Evolutionary conservation across 768 basidiomycete genomes (phyloP), one percentile per base, ranked within the genome.

Genomic region (Lactarius hengduanensis): DNA sequence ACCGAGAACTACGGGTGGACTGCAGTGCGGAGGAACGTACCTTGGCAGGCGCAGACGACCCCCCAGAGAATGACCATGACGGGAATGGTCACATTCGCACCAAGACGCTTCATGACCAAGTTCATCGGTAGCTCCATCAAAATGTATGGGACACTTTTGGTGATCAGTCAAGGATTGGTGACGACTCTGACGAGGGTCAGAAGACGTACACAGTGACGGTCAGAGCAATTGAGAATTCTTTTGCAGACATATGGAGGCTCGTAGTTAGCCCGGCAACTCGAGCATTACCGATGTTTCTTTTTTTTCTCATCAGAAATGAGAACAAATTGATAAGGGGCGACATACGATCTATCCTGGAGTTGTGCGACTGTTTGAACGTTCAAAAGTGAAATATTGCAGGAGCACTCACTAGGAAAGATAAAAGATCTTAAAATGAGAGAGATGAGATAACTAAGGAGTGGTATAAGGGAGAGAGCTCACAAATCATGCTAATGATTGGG

Each of bases 41-140:
- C 87, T 81, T 90, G 87, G 47, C 84, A 76, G 7, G 85, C 80
- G 15, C 83, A 80, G 11, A 86, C 80, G 22, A 88, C 55, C 20
- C 89, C 89, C 88, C 89, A 91, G 0, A 84, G 69, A 0, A 83
- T 80, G 59, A 89, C 74, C 81, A 89, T 84, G 0, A 83, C 75
- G 0, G 89, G 88, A 72, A 88, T 79, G 54, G 83, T 74, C 62
- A 84, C 79, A n/a, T 86, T 81, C 1, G 88, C 84, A 1, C 86
- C 83, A 56, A 80, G 72, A 78, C 80, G 61, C 76, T 81, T 71
- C 58, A 73, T 62, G 13, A 75, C 54, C 32, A 72, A 41, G 64
- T 75, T 76, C 54, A 71, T 69, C 26, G 73, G 73, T 16, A 73
- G 54, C 50, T 72, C 76, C 36, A 72, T 70, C 2, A 71, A 26